Evolutionary conservation across 306 rosid species (phyloP), one percentile per base, ranked within the genome.

Genomic region (Lathyrus oleraceus): DNA sequence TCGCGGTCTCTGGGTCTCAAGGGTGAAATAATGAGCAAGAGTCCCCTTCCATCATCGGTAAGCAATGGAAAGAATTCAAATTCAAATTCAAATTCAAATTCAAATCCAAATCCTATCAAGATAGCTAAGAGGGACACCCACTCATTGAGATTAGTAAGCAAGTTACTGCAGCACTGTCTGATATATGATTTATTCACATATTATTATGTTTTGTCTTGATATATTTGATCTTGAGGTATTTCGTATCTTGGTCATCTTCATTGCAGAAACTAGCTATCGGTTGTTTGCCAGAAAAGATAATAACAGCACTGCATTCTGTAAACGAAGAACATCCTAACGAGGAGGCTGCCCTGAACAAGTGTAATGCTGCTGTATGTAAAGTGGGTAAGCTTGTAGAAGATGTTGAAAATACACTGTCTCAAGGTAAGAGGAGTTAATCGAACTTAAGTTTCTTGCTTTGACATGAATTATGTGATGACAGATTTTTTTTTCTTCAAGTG

Each of bases 251-350:
- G 65, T 71, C 78, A 56, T 72, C 62, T 74, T 63, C 78, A 78
- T 48, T 70, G 80, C 86, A 93, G 98, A 93, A 93, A 93, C 75
- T 93, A 81, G 89, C 93, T 67, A 87, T 85, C 70, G 98, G 98
- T 73, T 91, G 87, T 78, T 74, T 82, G 77, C 93, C 89, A 44
- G 98, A 93, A 78, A 90, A 88, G 78, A 87, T 90, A 79, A 58
- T 93, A 30, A 84, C 88, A 3, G 90, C 97, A 51, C 85, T 86
- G 79, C 97, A 93, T 58, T 81, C 90, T 59, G 91, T 93, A 70
- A 83, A 82, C 75, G 98, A 93, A 65, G 97, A 87, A 43, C 81
- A 85, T 78, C 81, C 48, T 20, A 78, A 63, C 7, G 98, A 93
- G 77, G 97, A 88, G 69, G 83, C 81, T 74, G 83, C 90, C 73